Percentiles rank a stretch among this genome's conserved stretches.
Conservation (phyloP, 208 protist genomes). For the Leishmania aethiopica region DNA sequence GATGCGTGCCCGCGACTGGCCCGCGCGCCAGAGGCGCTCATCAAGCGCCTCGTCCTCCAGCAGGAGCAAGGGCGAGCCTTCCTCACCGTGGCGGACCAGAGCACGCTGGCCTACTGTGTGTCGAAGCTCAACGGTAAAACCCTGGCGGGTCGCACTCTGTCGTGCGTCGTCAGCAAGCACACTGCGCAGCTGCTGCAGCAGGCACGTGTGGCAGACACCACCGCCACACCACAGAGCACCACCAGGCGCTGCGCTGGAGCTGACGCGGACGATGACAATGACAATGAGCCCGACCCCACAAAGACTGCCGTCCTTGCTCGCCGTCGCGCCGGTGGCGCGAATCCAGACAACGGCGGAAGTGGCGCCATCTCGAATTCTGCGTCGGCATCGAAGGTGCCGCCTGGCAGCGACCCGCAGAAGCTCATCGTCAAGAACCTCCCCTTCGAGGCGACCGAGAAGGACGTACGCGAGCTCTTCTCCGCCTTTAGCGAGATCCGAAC, state of each 20-base stretch:
- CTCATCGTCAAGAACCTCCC: conserved; percentile 98
- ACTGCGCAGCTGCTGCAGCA: conserved; percentile 40
- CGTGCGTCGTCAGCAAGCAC: conserved; percentile 82
- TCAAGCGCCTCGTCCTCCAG: conserved; percentile 79
- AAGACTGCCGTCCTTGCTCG: conserved; percentile 38
- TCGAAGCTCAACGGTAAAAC: conserved; percentile 60
- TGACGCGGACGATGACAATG: conserved; percentile 15
- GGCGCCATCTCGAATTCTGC: not conserved
- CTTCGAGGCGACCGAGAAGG: conserved; percentile 97
- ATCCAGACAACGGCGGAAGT: not conserved
- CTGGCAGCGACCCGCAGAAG: conserved; percentile 90
- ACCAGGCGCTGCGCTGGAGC: not conserved
- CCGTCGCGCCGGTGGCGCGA: conserved; percentile 10
- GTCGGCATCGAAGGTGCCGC: conserved; percentile 39
- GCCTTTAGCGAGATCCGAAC: conserved; percentile 96
- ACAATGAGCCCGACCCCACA: conserved; percentile 28
- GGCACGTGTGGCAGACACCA: conserved; percentile 13
- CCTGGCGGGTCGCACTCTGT: conserved; percentile 58
- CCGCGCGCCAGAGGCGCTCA: conserved; percentile 93
- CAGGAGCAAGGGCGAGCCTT: conserved; percentile 97
- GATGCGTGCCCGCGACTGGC: conserved; percentile 91
- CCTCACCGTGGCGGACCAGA: conserved; percentile 71
- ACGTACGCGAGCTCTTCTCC: conserved; percentile 97
- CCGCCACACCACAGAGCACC: not conserved
- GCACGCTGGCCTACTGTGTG: conserved; percentile 60